Conservation (phyloP, 164 flowering plant species). For the Magnolia changhungtana region DNA sequence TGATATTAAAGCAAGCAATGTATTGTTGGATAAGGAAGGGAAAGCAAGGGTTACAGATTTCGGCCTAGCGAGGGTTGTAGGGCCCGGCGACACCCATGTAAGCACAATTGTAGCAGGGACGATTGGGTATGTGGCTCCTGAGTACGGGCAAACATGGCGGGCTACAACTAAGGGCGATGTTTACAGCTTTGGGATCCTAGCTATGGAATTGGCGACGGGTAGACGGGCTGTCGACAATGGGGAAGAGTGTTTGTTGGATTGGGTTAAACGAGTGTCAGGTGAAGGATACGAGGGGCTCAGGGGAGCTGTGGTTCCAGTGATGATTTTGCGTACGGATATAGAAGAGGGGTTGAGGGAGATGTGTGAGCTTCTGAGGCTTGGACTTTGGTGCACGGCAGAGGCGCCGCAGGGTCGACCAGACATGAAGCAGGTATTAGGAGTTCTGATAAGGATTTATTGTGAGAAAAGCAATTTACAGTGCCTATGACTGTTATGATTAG, state of each 20-base stretch:
- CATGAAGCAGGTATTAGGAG: constrained; percentile 78
- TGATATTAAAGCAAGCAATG: constrained; percentile 91
- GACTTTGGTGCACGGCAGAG: constrained; percentile 68
- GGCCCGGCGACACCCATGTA: constrained; percentile 72
- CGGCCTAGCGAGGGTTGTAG: constrained; percentile 76
- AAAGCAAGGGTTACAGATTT: constrained; percentile 73
- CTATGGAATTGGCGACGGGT: constrained; percentile 82
- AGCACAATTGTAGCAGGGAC: constrained; percentile 92
- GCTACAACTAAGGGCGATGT: constrained; percentile 95
- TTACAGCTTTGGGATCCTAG: constrained; percentile 83
- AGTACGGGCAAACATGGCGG: constrained; percentile 82
- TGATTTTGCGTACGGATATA: constrained; percentile 31
- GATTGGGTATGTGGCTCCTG: constrained; percentile 90
- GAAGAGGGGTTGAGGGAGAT: constrained; percentile 39
- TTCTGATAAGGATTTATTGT: constrained; percentile 30
- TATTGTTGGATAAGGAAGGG: constrained; percentile 64
- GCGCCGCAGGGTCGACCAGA: constrained; percentile 70
- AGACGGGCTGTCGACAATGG: constrained; percentile 77
- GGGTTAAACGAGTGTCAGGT: constrained; percentile 63
- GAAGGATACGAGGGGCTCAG: constrained; percentile 29
- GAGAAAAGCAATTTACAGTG: not conserved
- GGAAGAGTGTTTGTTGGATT: constrained; percentile 79
- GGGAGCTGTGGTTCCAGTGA: constrained; percentile 33
- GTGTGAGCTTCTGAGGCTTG: constrained; percentile 58
- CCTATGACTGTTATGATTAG: too few relatives aligned